Conservation (phyloP, 2,329 filamentous ascomycete species). For the Fusarium secorum region DNA sequence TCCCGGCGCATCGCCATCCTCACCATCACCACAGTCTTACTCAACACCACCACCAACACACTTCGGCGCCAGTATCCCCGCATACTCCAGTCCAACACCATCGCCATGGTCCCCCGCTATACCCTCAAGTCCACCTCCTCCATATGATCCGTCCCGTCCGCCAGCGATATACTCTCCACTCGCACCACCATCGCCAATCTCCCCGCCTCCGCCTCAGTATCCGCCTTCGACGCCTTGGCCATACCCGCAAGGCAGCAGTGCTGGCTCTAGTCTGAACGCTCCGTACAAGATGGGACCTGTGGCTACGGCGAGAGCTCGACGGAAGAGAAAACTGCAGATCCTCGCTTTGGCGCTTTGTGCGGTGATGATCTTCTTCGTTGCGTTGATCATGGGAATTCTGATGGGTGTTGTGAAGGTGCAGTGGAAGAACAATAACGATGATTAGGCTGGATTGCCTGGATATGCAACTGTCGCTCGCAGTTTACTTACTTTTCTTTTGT, state of each 20-base stretch:
- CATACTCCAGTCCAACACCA: conserved; percentile 12
- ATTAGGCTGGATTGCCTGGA: neutral
- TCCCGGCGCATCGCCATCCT: conserved; percentile 8
- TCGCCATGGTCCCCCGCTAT: conserved; percentile 31
- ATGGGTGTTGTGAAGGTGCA: conserved; percentile 40
- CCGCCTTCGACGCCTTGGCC: conserved; percentile 31
- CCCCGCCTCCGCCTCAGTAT: conserved; percentile 23
- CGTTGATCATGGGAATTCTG: conserved; percentile 39
- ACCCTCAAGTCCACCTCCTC: conserved; percentile 40
- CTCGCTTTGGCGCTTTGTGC: conserved; percentile 33
- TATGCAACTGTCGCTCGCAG: neutral
- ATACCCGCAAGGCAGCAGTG: conserved; percentile 26
- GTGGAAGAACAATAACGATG: conserved; percentile 22
- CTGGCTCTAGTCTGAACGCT: conserved; percentile 26
- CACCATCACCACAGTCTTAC: conserved; percentile 15
- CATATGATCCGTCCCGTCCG: conserved; percentile 41
- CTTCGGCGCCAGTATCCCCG: conserved; percentile 14
- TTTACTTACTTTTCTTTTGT: neutral
- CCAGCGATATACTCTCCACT: conserved; percentile 40
- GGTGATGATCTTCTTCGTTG: conserved; percentile 38
- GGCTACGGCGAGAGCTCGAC: conserved; percentile 32
- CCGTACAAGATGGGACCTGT: conserved; percentile 38
- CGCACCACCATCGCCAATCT: conserved; percentile 11
- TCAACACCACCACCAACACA: conserved; percentile 14
- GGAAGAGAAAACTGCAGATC: conserved; percentile 33